A percentile compares a stretch with the other conserved stretches of the same genome.
phyloP scores from a whole-genome alignment of 805 yeast genomes.

The Nakazawaea pomicola region DNA sequence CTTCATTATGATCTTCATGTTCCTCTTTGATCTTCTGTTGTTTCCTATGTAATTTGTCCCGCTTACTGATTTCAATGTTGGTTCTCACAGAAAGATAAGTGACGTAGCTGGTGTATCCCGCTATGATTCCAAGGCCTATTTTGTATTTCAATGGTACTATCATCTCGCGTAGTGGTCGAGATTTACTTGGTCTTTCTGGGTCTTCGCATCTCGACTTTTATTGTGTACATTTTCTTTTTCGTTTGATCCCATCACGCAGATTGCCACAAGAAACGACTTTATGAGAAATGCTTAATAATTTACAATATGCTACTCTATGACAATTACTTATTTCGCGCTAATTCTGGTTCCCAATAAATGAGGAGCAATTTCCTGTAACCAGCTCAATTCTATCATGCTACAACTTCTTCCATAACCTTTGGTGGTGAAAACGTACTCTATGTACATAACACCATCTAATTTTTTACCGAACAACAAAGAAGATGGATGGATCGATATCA shows the following conservation, averaged over 20 bases:
- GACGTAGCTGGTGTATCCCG: constrained; percentile 62
- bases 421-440: constrained; percentile 89
- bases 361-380: constrained; percentile 84
- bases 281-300: too few species aligned
- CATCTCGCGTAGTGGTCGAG: too few species aligned
- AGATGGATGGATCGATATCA: constrained; percentile 86
- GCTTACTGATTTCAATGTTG: constrained; percentile 42
- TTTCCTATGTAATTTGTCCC: constrained; percentile 25
- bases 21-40: constrained; percentile 12
- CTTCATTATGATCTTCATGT: not conserved
- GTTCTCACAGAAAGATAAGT: constrained; percentile 54
- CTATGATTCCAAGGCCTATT: constrained; percentile 37
- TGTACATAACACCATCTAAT: constrained; percentile 86
- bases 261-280: too few species aligned
- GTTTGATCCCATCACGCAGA: not conserved
- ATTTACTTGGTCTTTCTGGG: too few species aligned
- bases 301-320: not conserved
- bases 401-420: constrained; percentile 91
- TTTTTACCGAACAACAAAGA: constrained; percentile 79
- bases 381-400: constrained; percentile 71
- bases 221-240: not conserved
- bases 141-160: constrained; percentile 26
- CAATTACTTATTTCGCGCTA: constrained; percentile 12
- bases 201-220: not conserved
- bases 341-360: constrained; percentile 45